Base-by-base conservation (phyloP, 768 basidiomycete species). In the Lactarius indigo region DNA sequence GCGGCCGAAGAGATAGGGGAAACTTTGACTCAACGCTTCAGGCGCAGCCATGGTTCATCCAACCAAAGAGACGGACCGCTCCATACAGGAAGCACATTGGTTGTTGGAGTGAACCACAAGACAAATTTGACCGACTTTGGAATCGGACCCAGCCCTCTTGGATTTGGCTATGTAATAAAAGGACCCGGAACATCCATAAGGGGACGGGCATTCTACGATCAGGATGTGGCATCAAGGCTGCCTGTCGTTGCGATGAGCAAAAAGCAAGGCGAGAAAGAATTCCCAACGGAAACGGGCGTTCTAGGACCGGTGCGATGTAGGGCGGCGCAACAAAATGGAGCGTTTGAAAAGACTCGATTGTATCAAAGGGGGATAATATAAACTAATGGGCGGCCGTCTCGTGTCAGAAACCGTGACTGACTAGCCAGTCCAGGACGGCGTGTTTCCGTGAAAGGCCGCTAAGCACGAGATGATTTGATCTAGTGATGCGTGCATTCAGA, bases 391-490 rank as follows among this genome's bases (percentile, higher is more conserved):
- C 61, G 64, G 66, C 33, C 15, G 60, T 57, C 28, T 57, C 39
- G 47, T 61, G 42, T 76, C 69, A 92, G 75, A 92, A 92, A 15
- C 91, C 91, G 72, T 81, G 85, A 64, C 75, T 73, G 73, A 78
- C 78, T 71, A 92, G 80, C 87, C 87, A 92, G 59, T 82, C 79
- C 70, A 83, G 73, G 57, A 92, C 83, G 54, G 84, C 75, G 65
- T 80, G 78, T 73, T 84, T 90, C 85, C 85, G 87, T 57, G 79
- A 80, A 6, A 88, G 87, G 56, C 89, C 89, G 30, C 80, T 77
- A 68, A 92, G 80, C 57, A 85, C 69, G 65, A 91, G 71, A 72
- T 88, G 84, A 65, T 80, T 82, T 50, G 82, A 80, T 64, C 80
- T 78, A 4, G 77, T 72, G 64, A 83, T 77, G 54, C 79, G 75